These are phyloP conservation scores for Phytophthora lateralis DNA, from an alignment of 352 stramenopile species.

Conservation along the genomic window DNA sequence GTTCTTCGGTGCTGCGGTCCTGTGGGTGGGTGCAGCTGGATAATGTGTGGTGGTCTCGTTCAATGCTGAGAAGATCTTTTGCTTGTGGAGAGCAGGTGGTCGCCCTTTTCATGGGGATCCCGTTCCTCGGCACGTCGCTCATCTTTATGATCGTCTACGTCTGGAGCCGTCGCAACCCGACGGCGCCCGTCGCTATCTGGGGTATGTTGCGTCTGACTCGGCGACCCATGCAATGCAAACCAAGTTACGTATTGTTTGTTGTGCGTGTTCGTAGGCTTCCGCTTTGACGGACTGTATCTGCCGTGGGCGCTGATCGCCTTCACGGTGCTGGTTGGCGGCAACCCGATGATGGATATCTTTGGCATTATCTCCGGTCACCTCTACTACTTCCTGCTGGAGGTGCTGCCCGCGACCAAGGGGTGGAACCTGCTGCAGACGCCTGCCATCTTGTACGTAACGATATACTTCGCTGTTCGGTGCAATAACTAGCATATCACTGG, in stretches of 20 bases:
- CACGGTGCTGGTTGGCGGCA: constrained; percentile 86
- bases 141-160: constrained; percentile 94
- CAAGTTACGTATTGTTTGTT: no score
- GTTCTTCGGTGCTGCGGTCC: constrained; percentile 76
- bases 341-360: constrained; percentile 88
- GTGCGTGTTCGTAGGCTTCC: constrained; percentile 57
- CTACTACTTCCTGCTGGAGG: constrained; percentile 92
- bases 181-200: constrained; percentile 83
- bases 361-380: constrained; percentile 86
- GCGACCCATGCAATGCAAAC: no score
- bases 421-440: constrained; percentile 87
- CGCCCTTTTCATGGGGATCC: constrained; percentile 82
- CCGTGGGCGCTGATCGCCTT: constrained; percentile 91
- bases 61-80: no score
- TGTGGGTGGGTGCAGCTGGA: constrained; percentile 58
- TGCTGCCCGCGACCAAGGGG: constrained; percentile 84
- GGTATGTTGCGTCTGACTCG: constrained; percentile 34
- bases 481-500: neutral
- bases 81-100: constrained; percentile 52
- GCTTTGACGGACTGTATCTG: constrained; percentile 87
- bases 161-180: constrained; percentile 89
- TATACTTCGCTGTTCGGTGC: neutral
- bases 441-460: constrained; percentile 71
- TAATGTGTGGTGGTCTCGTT: no score
- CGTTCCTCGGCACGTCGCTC: constrained; percentile 83